Conservation (phyloP, 1,284 basidiomycete species). For the Sporisorium exsertum region DNA sequence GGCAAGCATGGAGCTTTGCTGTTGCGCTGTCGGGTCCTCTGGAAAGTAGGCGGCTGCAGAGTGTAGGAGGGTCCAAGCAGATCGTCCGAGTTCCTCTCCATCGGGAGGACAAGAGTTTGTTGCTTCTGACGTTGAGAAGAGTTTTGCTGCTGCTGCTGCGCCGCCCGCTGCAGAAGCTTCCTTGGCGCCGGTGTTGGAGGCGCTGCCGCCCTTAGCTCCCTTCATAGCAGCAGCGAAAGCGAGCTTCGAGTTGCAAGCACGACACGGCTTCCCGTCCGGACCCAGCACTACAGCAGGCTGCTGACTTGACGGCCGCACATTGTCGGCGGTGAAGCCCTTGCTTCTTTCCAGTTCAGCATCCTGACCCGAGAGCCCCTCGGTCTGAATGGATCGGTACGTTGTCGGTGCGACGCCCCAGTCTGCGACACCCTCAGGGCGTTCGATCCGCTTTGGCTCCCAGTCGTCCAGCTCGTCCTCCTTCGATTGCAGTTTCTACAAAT, state of each 20-base stretch:
- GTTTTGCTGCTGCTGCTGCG: slow-evolving; percentile 11
- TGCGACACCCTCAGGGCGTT: slow-evolving; percentile 82
- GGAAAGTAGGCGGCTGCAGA: slow-evolving; percentile 67
- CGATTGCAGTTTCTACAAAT: slow-evolving; percentile 38
- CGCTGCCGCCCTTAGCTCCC: slow-evolving; percentile 13
- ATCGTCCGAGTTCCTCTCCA: slow-evolving; percentile 61
- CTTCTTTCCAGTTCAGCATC: slow-evolving; percentile 23
- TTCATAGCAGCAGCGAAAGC: slow-evolving; percentile 65
- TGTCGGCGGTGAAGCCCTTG: slow-evolving; percentile 25
- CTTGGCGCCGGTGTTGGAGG: neutral
- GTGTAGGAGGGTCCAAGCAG: slow-evolving; percentile 67
- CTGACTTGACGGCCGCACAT: slow-evolving; percentile 19
- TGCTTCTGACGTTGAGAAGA: slow-evolving; percentile 6
- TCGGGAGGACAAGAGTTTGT: slow-evolving; percentile 59
- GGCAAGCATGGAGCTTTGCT: slow-evolving; percentile 57
- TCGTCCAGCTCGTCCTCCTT: slow-evolving; percentile 82
- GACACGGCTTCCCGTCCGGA: slow-evolving; percentile 68
- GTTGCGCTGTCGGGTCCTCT: slow-evolving; percentile 44
- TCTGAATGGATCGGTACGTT: slow-evolving; percentile 24
- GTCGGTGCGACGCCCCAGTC: slow-evolving; percentile 85
- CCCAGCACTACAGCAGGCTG: slow-evolving; percentile 56
- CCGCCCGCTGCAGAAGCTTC: slow-evolving; percentile 5
- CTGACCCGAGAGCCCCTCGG: slow-evolving; percentile 70
- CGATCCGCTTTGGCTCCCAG: slow-evolving; percentile 88
- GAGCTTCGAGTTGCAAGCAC: slow-evolving; percentile 65